Conservation (phyloP, 768 basidiomycete species). For the Mycena vulgaris region DNA sequence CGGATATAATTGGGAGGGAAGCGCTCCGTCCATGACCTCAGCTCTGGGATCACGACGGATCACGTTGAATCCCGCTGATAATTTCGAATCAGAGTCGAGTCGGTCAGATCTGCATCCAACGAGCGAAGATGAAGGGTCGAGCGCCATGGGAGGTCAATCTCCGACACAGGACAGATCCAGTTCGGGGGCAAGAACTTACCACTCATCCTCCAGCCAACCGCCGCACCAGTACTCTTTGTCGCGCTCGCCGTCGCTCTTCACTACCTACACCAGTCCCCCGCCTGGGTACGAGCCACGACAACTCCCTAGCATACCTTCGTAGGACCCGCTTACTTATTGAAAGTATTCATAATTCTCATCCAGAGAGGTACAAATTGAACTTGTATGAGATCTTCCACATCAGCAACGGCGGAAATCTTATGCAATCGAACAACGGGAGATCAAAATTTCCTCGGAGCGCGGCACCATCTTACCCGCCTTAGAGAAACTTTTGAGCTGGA, state of each 20-base stretch:
- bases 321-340: no score
- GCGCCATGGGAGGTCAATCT: background rate
- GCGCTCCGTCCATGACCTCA: background rate
- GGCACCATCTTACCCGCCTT: no score
- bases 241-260: background rate
- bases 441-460: no score
- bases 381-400: no score
- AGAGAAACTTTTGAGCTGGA: no score
- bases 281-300: background rate
- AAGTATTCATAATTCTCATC: no score
- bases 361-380: no score
- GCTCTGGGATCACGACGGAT: background rate
- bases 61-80: background rate
- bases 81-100: background rate
- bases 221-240: background rate
- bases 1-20: background rate
- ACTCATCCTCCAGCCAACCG: no score
- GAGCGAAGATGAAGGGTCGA: background rate
- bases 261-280: background rate
- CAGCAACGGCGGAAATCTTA: no score
- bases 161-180: background rate
- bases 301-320: background rate
- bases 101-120: background rate
- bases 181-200: background rate
- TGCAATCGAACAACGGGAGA: no score